These are phyloP conservation scores for Termitomyces sp. DNA, from an alignment of 768 basidiomycete species.

Conservation along the genomic window DNA sequence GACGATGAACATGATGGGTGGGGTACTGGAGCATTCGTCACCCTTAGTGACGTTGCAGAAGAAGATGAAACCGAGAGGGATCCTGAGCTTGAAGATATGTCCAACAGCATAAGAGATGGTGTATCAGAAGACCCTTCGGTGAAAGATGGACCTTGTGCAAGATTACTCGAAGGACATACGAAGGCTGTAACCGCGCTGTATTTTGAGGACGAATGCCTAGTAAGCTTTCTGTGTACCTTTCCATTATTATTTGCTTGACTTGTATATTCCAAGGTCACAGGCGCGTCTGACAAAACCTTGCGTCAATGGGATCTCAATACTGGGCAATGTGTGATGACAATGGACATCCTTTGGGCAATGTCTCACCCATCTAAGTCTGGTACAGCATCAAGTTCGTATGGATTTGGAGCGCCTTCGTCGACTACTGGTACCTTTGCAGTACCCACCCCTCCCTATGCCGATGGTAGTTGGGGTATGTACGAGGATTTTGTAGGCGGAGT, in stretches of 20 bases:
- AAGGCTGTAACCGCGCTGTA: constrained; percentile 91
- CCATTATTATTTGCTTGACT: constrained; percentile 10
- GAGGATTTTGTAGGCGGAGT: constrained; percentile 97
- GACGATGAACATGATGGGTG: constrained; percentile 55
- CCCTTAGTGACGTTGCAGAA: constrained; percentile 57
- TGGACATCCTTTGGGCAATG: constrained; percentile 99
- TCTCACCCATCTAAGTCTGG: constrained; percentile 68
- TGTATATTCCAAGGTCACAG: constrained; percentile 69
- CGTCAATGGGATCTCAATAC: constrained; percentile 98
- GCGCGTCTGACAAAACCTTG: constrained; percentile 96
- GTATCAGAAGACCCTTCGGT: constrained; percentile 29
- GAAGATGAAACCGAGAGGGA: constrained; percentile 53
- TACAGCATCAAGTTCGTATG: constrained; percentile 37
- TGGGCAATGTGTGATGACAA: constrained; percentile 97
- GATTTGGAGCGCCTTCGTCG: constrained; percentile 38
- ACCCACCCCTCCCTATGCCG: constrained; percentile 81
- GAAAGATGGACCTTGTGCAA: constrained; percentile 56
- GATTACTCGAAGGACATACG: constrained; percentile 84
- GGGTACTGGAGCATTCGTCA: constrained; percentile 49
- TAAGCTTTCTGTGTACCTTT: constrained; percentile 28
- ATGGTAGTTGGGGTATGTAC: constrained; percentile 92
- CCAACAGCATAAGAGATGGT: constrained; percentile 35
- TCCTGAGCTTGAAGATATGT: constrained; percentile 29
- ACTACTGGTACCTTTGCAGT: constrained; percentile 67
- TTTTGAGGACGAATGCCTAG: constrained; percentile 92